Conservation (phyloP, 768 basidiomycete species). For the Dioszegia aurantiaca region DNA sequence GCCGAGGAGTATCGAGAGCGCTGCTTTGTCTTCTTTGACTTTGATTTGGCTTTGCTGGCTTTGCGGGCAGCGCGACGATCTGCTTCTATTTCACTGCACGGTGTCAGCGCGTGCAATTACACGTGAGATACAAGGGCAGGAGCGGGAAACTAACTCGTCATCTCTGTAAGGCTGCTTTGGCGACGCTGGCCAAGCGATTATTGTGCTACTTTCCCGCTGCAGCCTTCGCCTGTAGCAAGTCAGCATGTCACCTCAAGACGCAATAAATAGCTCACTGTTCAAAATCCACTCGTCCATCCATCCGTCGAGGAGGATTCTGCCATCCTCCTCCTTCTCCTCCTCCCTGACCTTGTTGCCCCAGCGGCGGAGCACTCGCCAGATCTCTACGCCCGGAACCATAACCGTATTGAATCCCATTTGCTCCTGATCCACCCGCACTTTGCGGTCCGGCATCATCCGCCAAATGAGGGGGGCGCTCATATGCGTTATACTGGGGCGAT, state of each 20-base stretch:
- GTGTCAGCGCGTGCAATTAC: no score
- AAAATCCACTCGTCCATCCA: constrained; percentile 25
- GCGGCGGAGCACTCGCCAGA: background rate
- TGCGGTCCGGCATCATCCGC: background rate
- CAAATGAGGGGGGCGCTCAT: background rate
- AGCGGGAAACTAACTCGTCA: constrained; percentile 41
- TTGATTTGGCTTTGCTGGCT: constrained; percentile 12
- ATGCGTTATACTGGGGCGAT: background rate
- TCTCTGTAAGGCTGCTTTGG: constrained; percentile 45
- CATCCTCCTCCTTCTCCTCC: no score
- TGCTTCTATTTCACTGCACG: constrained; percentile 39
- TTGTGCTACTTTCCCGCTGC: constrained; percentile 41
- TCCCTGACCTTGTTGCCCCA: constrained; percentile 1
- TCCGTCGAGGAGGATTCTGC: constrained; percentile 13
- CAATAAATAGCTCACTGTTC: constrained; percentile 27
- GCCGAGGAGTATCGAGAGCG: constrained; percentile 15
- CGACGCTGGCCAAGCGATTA: constrained; percentile 50
- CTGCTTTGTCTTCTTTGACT: constrained; percentile 11
- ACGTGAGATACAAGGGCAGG: background rate
- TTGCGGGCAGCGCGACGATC: constrained; percentile 32
- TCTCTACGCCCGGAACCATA: constrained; percentile 26
- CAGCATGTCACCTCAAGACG: background rate
- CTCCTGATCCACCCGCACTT: no score
- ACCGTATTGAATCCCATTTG: constrained; percentile 9
- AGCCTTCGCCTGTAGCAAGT: constrained; percentile 31